Evolutionary conservation across 75 land plant genomes (phyloP), one percentile per base, ranked within the genome.

Genomic region (Ceratopteris richardii): DNA sequence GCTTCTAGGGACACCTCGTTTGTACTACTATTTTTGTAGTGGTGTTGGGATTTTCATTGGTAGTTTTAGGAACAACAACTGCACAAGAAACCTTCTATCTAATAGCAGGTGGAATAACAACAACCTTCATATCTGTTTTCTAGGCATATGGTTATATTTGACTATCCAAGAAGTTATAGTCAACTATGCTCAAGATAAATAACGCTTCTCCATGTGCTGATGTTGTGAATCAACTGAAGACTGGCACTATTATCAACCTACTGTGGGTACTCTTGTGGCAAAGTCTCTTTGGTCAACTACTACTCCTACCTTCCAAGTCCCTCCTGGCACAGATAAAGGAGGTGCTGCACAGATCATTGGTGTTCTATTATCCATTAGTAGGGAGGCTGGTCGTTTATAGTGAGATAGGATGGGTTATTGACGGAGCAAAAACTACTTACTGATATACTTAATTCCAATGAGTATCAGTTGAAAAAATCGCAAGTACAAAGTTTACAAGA

Each of bases 181-280:
- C 61, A 48, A 77, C 82, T 61, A 82, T 86, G 19, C 75, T 70
- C 64, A 79, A 90, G 9, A 97, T 97, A 42, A 72, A 77, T 0
- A 90, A 95, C 97, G 99, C 99, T 61, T 97, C 99, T 67, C 86
- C 96, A 40, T 88, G 99, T 22, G 96, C 86, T 48, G 85, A 86
- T 46, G 99, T 95, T 18, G 88, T 95, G 20, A 84, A 80, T 69
- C 82, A 84, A 47, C 58, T 95, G 33, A 83, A 82, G 77, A 86
- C 79, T 67, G 99, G 96, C 25, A 80, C 86, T 62, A 48, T 66
- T 14, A 46, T 95, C 42, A 95, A 95, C 58, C 59, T 95, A 95
- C 99, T 37, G 88, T 95, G 16, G 99, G 99, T 14, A 54, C 80
- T 20, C 60, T 95, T 54, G 99, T 95, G 67, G 99, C 92, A 24